Percentiles rank a stretch among this genome's conserved stretches.
phyloP scores from a whole-genome alignment of 2,329 filamentous ascomycete species.

The Monosporascus sp. region DNA sequence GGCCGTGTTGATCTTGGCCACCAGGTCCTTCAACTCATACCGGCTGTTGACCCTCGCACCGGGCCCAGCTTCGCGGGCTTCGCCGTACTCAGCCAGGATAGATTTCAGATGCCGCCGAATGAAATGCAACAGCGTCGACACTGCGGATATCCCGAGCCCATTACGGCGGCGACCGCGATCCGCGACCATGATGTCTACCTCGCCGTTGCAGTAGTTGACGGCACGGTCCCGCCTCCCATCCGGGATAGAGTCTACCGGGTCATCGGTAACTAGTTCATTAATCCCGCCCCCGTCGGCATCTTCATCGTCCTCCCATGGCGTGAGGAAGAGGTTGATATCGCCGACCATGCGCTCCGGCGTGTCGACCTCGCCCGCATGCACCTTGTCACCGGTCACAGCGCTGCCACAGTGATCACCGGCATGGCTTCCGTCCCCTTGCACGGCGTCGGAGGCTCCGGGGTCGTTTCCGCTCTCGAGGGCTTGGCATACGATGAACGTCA shows the following conservation, averaged over 20 bases:
- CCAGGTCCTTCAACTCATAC: conserved; percentile 39
- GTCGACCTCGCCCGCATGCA: conserved; percentile 45
- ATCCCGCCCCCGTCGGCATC: conserved; percentile 17
- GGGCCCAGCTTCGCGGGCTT: not conserved
- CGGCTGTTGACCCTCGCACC: conserved; percentile 4
- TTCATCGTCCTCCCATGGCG: conserved; percentile 47
- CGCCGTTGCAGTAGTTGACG: conserved; percentile 22
- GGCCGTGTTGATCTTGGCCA: conserved; percentile 52
- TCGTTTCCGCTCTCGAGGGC: conserved; percentile 1
- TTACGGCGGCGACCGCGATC: conserved; percentile 12
- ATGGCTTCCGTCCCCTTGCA: no score
- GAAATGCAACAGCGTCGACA: conserved; percentile 66
- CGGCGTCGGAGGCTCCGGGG: not conserved
- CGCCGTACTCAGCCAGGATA: conserved; percentile 53
- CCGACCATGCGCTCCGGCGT: conserved; percentile 56
- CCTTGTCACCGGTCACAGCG: not conserved
- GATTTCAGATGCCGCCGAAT: conserved; percentile 45
- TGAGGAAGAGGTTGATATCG: conserved; percentile 78
- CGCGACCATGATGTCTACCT: conserved; percentile 29
- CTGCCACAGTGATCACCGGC: not conserved
- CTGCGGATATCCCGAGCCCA: conserved; percentile 33
- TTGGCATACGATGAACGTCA: conserved; percentile 83
- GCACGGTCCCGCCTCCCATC: conserved; percentile 62
- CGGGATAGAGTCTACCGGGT: conserved; percentile 17
- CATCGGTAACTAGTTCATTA: conserved; percentile 14